phyloP scores from a whole-genome alignment of 2,329 filamentous ascomycete species.

The Escovopsis sp. region DNA sequence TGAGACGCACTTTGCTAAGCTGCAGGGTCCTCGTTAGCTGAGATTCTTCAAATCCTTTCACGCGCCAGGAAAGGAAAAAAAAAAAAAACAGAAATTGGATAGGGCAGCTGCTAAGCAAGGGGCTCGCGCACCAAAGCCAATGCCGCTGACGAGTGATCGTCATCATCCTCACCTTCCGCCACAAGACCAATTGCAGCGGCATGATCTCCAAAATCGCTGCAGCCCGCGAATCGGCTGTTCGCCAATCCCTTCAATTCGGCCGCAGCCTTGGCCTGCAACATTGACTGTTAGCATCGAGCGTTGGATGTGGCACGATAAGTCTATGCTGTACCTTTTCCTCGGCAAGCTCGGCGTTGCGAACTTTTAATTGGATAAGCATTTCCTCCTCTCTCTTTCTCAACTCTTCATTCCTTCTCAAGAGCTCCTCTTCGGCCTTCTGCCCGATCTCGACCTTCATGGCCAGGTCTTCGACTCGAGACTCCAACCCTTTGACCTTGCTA shows the following conservation, averaged over 20 bases:
- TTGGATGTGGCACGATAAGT: constrained; percentile 1
- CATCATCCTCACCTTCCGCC: constrained; percentile 44
- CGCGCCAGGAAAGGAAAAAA: constrained; percentile 8
- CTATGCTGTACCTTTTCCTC: constrained; percentile 37
- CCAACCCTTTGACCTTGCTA: constrained; percentile 35
- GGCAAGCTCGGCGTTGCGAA: constrained; percentile 49
- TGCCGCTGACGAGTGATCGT: constrained; percentile 46
- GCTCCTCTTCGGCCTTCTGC: constrained; percentile 16
- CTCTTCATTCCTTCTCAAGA: constrained; percentile 32
- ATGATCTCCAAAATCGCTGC: constrained; percentile 21
- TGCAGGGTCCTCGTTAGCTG: constrained; percentile 13
- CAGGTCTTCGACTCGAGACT: constrained; percentile 33
- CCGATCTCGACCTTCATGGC: constrained; percentile 25
- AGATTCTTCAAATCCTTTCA: constrained; percentile 1
- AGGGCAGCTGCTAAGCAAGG: constrained; percentile 26
- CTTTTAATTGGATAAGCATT: constrained; percentile 40
- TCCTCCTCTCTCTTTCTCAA: constrained; percentile 35
- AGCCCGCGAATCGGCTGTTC: constrained; percentile 37
- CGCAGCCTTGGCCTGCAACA: constrained; percentile 27
- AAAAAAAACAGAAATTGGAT: constrained; percentile 6
- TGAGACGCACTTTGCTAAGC: constrained; percentile 30
- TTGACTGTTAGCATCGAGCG: background rate
- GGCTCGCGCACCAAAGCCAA: constrained; percentile 51
- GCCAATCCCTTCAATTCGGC: constrained; percentile 35
- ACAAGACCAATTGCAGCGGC: constrained; percentile 21